Conservation (phyloP, 2,329 filamentous ascomycete species). For the Pseudovirgaria hyperparasitica region DNA sequence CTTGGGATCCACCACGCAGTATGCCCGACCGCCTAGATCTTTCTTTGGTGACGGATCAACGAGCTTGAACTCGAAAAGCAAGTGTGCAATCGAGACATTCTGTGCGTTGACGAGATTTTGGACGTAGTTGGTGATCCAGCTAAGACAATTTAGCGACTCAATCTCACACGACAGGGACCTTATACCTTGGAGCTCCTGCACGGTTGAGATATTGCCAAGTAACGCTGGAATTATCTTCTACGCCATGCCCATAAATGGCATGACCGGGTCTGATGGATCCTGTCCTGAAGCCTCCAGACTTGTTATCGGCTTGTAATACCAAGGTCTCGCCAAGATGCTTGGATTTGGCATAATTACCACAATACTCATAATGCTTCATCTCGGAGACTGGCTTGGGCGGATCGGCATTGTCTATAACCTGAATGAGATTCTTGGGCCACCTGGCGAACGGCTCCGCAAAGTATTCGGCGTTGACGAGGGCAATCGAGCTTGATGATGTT, state of each 20-base stretch:
- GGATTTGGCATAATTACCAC: conserved; percentile 34
- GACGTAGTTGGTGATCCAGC: conserved; percentile 33
- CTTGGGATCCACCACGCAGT: conserved; percentile 38
- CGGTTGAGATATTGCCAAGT: too few species aligned
- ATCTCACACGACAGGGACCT: too few species aligned
- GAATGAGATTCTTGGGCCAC: conserved; percentile 28
- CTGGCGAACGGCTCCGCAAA: conserved; percentile 33
- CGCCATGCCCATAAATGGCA: conserved; percentile 38
- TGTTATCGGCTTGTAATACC: conserved; percentile 32
- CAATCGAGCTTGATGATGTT: conserved; percentile 40
- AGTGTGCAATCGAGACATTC: conserved; percentile 42
- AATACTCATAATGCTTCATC: conserved; percentile 30
- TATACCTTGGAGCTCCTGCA: too few species aligned
- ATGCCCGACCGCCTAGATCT: conserved; percentile 33
- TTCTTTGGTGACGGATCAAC: conserved; percentile 15
- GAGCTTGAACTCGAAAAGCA: conserved; percentile 40
- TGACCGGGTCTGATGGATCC: conserved; percentile 43
- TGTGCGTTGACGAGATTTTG: conserved; percentile 39
- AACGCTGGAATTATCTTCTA: conserved; percentile 28
- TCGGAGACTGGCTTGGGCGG: conserved; percentile 20
- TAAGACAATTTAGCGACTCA: too few species aligned
- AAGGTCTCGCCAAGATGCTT: conserved; percentile 41
- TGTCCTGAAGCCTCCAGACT: conserved; percentile 32
- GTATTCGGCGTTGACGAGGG: conserved; percentile 28
- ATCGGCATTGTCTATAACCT: conserved; percentile 29